phyloP scores from a whole-genome alignment of 768 basidiomycete species.

The Suillus cothurnatus region DNA sequence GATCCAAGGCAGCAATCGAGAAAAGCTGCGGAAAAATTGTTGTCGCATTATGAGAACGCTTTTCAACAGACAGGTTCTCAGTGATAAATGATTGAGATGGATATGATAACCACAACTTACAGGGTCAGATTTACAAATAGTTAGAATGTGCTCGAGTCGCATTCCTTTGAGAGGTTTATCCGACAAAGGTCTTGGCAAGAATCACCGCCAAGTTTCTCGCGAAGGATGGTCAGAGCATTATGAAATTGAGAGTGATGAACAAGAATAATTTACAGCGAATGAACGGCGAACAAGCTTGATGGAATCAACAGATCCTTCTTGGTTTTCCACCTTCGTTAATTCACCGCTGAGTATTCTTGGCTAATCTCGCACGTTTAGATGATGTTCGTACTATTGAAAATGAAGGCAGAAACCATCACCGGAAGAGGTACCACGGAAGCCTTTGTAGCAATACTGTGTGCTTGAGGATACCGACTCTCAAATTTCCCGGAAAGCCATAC shows the following conservation, averaged over 20 bases:
- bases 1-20: neutral
- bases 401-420: constrained; percentile 34
- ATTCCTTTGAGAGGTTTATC: no score
- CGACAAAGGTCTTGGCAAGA: no score
- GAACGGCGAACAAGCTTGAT: no score
- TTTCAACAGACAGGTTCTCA: neutral
- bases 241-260: no score
- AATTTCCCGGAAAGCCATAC: constrained; percentile 38
- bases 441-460: constrained; percentile 40
- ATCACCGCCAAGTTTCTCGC: no score
- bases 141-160: no score
- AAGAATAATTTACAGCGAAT: no score
- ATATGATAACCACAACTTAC: no score
- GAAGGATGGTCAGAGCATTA: no score
- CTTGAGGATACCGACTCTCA: constrained; percentile 45
- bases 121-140: no score
- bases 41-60: neutral
- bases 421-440: constrained; percentile 36
- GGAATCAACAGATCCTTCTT: constrained; percentile 66
- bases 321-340: constrained; percentile 83
- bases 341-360: constrained; percentile 82
- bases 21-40: neutral
- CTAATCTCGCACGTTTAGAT: constrained; percentile 67
- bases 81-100: no score
- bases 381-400: constrained; percentile 34